A percentile compares a stretch with the other conserved stretches of the same genome.
Conservation (phyloP, 805 yeast genomes). For the Cyberlindnera petersonii region DNA sequence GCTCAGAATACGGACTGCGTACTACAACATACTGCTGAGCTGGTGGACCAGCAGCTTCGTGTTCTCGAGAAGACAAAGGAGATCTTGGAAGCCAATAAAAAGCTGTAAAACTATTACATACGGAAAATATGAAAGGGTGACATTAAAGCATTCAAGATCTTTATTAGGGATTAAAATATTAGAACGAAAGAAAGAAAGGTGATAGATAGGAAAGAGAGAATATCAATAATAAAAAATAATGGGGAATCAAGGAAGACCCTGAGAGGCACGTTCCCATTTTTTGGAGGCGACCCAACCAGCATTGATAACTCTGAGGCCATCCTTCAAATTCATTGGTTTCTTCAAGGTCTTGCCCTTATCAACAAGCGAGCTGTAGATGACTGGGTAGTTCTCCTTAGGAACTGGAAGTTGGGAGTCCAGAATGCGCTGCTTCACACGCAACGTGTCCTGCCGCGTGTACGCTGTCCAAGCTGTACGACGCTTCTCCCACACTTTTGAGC, state of each 20-base stretch:
- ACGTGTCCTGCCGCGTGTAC: constrained; percentile 29
- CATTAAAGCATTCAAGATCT: constrained; percentile 4
- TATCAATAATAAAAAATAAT: too few species aligned
- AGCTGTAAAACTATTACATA: constrained; percentile 2
- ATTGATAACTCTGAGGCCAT: constrained; percentile 65
- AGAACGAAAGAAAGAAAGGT: neutral
- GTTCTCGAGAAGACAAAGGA: constrained; percentile 57
- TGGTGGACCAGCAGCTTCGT: constrained; percentile 66
- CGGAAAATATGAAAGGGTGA: too few species aligned
- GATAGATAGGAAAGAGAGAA: neutral
- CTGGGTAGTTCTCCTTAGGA: constrained; percentile 49
- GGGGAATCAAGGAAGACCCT: constrained; percentile 32
- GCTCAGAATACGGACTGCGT: constrained; percentile 23
- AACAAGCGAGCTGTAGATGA: constrained; percentile 66
- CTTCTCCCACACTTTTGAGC: constrained; percentile 63
- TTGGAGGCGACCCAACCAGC: constrained; percentile 83
- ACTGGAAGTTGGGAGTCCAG: constrained; percentile 30
- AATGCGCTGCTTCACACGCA: constrained; percentile 16
- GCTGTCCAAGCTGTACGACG: constrained; percentile 67
- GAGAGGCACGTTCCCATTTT: constrained; percentile 59
- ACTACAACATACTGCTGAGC: constrained; percentile 58
- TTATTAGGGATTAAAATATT: neutral
- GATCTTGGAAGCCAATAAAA: constrained; percentile 31
- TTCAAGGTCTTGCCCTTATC: constrained; percentile 65
- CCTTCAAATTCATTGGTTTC: constrained; percentile 68